phyloP scores from a whole-genome alignment of 257 asterid species.

The Plantago major region DNA sequence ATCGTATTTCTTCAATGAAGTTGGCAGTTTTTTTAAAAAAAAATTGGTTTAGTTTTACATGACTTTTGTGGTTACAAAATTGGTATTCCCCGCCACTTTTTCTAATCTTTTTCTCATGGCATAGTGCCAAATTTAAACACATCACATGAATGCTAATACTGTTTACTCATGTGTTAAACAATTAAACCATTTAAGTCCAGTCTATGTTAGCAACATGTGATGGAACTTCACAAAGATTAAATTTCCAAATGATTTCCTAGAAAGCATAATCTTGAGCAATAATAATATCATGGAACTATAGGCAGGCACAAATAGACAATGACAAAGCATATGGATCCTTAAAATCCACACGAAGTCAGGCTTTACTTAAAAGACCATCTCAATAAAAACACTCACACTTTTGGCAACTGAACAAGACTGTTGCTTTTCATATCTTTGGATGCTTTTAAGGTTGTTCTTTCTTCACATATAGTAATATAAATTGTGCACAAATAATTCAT shows the following conservation, averaged over 20 bases:
- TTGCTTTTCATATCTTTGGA: constrained; percentile 7
- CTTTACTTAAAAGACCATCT: constrained; percentile 4
- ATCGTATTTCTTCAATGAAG: too few species aligned
- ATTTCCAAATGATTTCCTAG: constrained; percentile 5
- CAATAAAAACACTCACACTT: constrained; percentile 6
- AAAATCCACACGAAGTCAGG: constrained; percentile 17
- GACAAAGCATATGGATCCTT: neutral
- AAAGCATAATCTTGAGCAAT: neutral
- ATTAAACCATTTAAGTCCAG: neutral
- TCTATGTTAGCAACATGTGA: constrained; percentile 13
- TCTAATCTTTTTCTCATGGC: too few species aligned
- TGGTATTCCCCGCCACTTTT: too few species aligned
- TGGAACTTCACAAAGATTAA: constrained; percentile 21
- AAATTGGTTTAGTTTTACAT: too few species aligned
- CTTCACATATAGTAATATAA: neutral
- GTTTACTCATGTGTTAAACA: neutral
- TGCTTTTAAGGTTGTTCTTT: constrained; percentile 5
- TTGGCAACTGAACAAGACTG: constrained; percentile 7
- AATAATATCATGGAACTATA: neutral
- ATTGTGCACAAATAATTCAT: neutral
- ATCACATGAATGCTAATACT: neutral
- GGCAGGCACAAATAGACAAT: neutral
- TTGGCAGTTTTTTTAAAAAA: too few species aligned
- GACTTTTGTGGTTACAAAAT: too few species aligned
- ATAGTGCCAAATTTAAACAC: too few species aligned